Evolutionary conservation across 371 early-diverging fungal genomes (phyloP).

Genomic region (Apophysomyces ossiformis): DNA sequence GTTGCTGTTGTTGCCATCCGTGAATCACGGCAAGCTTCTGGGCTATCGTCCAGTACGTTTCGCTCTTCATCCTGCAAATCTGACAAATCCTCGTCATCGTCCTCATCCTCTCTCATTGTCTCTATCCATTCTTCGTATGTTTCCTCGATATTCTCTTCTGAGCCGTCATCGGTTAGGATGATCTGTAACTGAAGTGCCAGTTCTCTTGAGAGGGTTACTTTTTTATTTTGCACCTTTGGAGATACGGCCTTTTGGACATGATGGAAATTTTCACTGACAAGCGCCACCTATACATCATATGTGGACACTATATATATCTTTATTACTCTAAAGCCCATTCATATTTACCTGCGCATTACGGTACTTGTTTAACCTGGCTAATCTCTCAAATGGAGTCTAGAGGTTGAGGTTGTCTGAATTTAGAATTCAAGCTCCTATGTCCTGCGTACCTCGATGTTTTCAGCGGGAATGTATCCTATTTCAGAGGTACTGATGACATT

Average conservation of each 20-base stretch:
- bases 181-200: slow-evolving; percentile 31
- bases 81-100: slow-evolving; percentile 2
- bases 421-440: background rate
- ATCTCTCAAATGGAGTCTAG: slow-evolving; percentile 88
- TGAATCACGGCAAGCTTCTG: background rate
- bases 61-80: slow-evolving; percentile 4
- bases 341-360: slow-evolving; percentile 69
- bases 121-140: slow-evolving; percentile 32
- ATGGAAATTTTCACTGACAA: slow-evolving; percentile 34
- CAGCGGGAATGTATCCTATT: slow-evolving; percentile 97
- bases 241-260: slow-evolving; percentile 19
- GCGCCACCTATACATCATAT: slow-evolving; percentile 33
- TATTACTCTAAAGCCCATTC: background rate
- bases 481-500: slow-evolving; percentile 87
- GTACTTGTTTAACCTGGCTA: slow-evolving; percentile 89
- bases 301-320: background rate
- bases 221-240: slow-evolving; percentile 16
- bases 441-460: slow-evolving; percentile 84
- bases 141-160: slow-evolving; percentile 19
- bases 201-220: slow-evolving; percentile 29
- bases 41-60: slow-evolving; percentile 11
- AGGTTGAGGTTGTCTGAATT: slow-evolving; percentile 41
- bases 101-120: slow-evolving; percentile 21
- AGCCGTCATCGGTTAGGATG: slow-evolving; percentile 27
- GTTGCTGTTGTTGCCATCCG: background rate